Base-by-base conservation (phyloP, 169 alveolate species). In the Eimeria necatrix region DNA sequence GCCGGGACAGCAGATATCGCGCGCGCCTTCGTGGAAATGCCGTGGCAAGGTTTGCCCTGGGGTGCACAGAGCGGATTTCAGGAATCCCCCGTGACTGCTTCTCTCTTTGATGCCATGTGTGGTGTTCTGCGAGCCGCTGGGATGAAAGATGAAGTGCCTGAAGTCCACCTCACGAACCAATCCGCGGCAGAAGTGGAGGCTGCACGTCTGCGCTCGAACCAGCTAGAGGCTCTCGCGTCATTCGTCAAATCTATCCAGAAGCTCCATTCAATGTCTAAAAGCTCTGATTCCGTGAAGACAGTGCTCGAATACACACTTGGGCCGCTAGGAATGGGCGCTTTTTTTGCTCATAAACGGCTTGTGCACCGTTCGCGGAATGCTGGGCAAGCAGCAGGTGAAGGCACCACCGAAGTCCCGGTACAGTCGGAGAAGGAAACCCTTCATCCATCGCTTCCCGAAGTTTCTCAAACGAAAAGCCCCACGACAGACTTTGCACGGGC, bases 91-190 rank as follows among this genome's bases (percentile, higher is more conserved):
- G 8, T 20, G 64, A 18, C 32, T 22, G 92, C 64, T 5, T 85
- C 92, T 60, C 81, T 85, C 26, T 85, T 85, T n/a, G 61, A 20
- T 53, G 92, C 92, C 80, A 32, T 85, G 92, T 60, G 92, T 61
- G 80, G 49, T 16, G 49, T 85, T n/a, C 61, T 85, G 61, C 76
- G 49, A 26, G 68, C 59, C 32, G 80, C 92, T 10, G 80, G 92
- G 20, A 14, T 49, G n/a, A 10, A 24, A 51, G 52, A 56, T 16
- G 88, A 78, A 26, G 49, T 16, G 22, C 20, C 4, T 24, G 92
- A 32, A 41, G 20, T 9, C 59, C 48, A 4, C 22, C 92, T 52
- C 16, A 48, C 52, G 49, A 68, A 18, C 5, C 64, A 56, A 26
- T 56, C 61, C 26, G 92, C 49, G 60, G 92, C 92, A 60, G 80